Evolutionary conservation across 495 filamentous ascomycete genomes (phyloP), one percentile per base, ranked within the genome.

Genomic region (Diplogelasinospora grovesii): DNA sequence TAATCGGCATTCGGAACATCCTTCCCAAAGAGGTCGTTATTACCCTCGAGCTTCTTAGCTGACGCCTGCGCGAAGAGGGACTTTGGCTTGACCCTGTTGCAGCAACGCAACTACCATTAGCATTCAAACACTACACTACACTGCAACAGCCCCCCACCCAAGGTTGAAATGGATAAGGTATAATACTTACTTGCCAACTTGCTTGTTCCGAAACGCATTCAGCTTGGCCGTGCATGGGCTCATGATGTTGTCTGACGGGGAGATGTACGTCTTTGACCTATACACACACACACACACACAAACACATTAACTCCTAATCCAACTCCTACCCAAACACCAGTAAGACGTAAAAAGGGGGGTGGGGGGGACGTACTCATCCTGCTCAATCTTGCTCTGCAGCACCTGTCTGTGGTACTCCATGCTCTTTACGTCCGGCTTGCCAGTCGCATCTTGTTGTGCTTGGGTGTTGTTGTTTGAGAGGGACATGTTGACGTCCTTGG

Each of bases 171-270:
- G n/a, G n/a, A n/a, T n/a, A n/a, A n/a, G n/a, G n/a, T n/a, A 5
- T 3, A 14, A 6, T 22, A 72, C 75, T 56, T 66, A 82, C 78
- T 83, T 85, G 49, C 64, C 61, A 51, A 85, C 82, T 25, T 82
- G 81, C 71, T 89, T 89, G 57, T 77, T 83, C 69, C 88, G 87
- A 58, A 89, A 78, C 32, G 84, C 81, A 37, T 70, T 82, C 52
- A 96, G 64, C 65, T 96, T 96, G 65, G 85, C 82, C n/a, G 86
- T 89, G 63, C 86, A 89, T 11, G 89, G 89, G 45, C 83, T 88
- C 83, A 93, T 83, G 64, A 96, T 86, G 58, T 78, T 83, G 56
- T 96, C 89, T 8, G 86, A 92, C 0, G 89, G 89, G n/a, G 85
- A 92, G 56, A 95, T 69, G 65, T 93, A 96, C 43, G 74, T 65